Conservation (phyloP, 768 basidiomycete genomes). For the Baorangia bicolor region DNA sequence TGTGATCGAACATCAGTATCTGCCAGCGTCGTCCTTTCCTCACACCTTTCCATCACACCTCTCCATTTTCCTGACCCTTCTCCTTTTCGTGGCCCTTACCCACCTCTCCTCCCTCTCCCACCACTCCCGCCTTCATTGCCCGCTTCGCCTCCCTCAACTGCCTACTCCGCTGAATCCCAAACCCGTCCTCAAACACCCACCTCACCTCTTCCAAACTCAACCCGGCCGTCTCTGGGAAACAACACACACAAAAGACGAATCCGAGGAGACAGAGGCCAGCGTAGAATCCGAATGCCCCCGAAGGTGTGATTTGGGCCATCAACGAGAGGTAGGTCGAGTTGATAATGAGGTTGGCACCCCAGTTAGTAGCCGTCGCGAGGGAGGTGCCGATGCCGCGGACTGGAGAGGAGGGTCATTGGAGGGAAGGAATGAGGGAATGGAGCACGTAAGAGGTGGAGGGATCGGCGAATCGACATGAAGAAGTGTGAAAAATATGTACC, state of each 20-base stretch:
- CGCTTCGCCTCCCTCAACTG: constrained; percentile 37
- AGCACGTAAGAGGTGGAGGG: background rate
- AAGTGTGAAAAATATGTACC: background rate
- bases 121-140: background rate
- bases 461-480: background rate
- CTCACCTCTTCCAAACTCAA: constrained; percentile 67
- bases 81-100: background rate
- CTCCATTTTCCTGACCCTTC: background rate
- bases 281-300: constrained; percentile 77
- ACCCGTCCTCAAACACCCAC: constrained; percentile 60
- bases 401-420: constrained; percentile 19
- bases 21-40: background rate
- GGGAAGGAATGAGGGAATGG: background rate
- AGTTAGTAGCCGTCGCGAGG: constrained; percentile 73
- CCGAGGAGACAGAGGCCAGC: constrained; percentile 70
- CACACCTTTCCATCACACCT: background rate
- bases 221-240: constrained; percentile 81
- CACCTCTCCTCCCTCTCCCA: background rate
- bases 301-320: constrained; percentile 69
- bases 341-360: constrained; percentile 75
- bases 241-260: constrained; percentile 63
- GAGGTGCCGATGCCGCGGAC: constrained; percentile 79
- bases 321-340: constrained; percentile 78
- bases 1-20: background rate
- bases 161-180: constrained; percentile 59